Percentiles rank a stretch among this genome's conserved stretches.
These are phyloP conservation scores for Eucalyptus tenuipes DNA, from an alignment of 345 rosid genomes.

Conservation along the genomic window DNA sequence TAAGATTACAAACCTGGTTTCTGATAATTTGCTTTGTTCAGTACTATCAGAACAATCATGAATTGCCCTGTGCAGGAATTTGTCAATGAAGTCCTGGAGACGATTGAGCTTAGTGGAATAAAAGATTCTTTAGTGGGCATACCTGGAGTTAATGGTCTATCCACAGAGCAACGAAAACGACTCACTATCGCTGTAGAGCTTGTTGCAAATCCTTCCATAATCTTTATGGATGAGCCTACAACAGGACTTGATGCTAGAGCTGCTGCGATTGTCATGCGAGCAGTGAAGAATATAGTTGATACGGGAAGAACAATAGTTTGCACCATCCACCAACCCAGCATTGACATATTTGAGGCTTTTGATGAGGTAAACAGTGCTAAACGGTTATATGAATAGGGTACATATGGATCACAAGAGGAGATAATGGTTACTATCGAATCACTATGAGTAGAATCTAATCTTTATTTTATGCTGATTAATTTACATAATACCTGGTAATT, in stretches of 20 bases:
- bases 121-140: slow-evolving; percentile 64
- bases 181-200: slow-evolving; percentile 75
- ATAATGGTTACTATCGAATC: background rate
- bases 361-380: slow-evolving; percentile 40
- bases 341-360: slow-evolving; percentile 76
- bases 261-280: slow-evolving; percentile 81
- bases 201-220: slow-evolving; percentile 75
- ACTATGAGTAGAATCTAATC: background rate
- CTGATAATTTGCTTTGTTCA: background rate
- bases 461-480: background rate
- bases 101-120: slow-evolving; percentile 57
- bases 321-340: slow-evolving; percentile 83
- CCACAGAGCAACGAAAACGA: slow-evolving; percentile 73
- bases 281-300: slow-evolving; percentile 60
- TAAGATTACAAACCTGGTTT: background rate
- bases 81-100: slow-evolving; percentile 61
- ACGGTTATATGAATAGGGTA: background rate
- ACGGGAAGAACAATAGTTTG: slow-evolving; percentile 81
- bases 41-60: background rate
- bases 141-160: slow-evolving; percentile 46
- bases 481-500: background rate
- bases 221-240: slow-evolving; percentile 90
- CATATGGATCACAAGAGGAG: background rate
- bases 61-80: slow-evolving; percentile 28
- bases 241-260: slow-evolving; percentile 81